A percentile compares a stretch with the other conserved stretches of the same genome.
These are phyloP conservation scores for Nematocida minor DNA, from an alignment of 371 early-diverging fungal species.

Conservation along the genomic window DNA sequence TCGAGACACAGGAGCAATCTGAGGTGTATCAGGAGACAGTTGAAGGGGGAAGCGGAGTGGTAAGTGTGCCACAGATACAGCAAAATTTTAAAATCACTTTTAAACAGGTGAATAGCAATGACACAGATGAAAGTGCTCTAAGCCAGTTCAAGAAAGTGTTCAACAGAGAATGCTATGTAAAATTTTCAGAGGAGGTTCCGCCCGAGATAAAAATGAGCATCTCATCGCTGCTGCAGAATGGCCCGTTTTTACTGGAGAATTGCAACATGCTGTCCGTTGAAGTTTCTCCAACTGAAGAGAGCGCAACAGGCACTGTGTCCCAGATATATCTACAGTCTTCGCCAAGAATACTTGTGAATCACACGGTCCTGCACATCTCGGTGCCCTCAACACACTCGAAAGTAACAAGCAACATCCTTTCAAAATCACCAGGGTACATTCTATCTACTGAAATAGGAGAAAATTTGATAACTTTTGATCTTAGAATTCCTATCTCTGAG, in stretches of 20 bases:
- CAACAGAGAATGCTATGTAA: background rate
- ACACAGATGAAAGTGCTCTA: background rate
- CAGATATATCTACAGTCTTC: conserved; percentile 6
- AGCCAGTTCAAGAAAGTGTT: background rate
- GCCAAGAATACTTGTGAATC: conserved; percentile 22
- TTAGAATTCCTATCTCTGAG: conserved; percentile 23
- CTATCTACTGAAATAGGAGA: background rate
- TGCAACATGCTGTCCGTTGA: background rate
- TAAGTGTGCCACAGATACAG: background rate
- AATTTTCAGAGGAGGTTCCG: conserved; percentile 2
- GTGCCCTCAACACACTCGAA: background rate
- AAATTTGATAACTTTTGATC: background rate
- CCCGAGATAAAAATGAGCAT: background rate
- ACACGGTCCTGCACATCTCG: background rate
- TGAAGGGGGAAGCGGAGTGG: background rate
- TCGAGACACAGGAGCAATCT: conserved; percentile 5
- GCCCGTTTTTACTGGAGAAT: conserved; percentile 16
- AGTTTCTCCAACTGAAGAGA: background rate
- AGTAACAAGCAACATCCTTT: background rate
- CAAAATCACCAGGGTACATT: background rate
- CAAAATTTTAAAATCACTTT: background rate
- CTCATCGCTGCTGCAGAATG: conserved; percentile 16
- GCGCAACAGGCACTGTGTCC: background rate
- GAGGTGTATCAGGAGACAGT: conserved; percentile 17
- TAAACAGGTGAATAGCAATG: background rate